Conservation (phyloP, 768 basidiomycete species). For the Russula vinacea region DNA sequence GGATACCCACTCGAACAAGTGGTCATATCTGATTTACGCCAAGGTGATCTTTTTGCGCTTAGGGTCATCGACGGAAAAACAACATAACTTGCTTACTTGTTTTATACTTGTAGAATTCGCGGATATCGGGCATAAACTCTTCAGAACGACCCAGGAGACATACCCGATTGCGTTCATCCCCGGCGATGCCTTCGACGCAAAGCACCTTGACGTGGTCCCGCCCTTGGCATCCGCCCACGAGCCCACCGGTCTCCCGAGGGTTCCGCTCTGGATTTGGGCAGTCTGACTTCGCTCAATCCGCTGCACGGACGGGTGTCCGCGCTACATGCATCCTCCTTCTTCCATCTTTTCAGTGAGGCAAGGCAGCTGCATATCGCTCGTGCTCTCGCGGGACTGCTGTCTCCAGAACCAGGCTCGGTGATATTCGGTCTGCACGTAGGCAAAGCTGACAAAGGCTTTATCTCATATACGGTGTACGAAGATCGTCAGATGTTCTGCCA, state of each 20-base stretch:
- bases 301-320: conserved; percentile 47
- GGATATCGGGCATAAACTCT: conserved; percentile 61
- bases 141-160: conserved; percentile 47
- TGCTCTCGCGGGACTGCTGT: conserved; percentile 43
- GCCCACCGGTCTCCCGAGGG: conserved; percentile 17
- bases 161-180: conserved; percentile 55
- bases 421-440: conserved; percentile 35
- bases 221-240: conserved; percentile 32
- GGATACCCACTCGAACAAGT: conserved; percentile 43
- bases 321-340: conserved; percentile 51
- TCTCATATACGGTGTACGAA: too few relatives aligned
- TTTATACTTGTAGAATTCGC: conserved; percentile 47
- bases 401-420: conserved; percentile 34
- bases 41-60: conserved; percentile 34
- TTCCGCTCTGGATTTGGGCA: conserved; percentile 33
- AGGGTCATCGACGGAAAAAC: neutral
- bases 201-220: conserved; percentile 39
- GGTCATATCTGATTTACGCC: conserved; percentile 41
- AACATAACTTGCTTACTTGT: neutral
- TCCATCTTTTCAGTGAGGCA: conserved; percentile 43
- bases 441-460: conserved; percentile 6
- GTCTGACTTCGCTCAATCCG: conserved; percentile 44
- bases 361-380: conserved; percentile 44
- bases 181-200: conserved; percentile 52
- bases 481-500: conserved; percentile 20